Base-by-base conservation (phyloP, 192 early-diverging fungal species). In the Coemansia sp. region DNA sequence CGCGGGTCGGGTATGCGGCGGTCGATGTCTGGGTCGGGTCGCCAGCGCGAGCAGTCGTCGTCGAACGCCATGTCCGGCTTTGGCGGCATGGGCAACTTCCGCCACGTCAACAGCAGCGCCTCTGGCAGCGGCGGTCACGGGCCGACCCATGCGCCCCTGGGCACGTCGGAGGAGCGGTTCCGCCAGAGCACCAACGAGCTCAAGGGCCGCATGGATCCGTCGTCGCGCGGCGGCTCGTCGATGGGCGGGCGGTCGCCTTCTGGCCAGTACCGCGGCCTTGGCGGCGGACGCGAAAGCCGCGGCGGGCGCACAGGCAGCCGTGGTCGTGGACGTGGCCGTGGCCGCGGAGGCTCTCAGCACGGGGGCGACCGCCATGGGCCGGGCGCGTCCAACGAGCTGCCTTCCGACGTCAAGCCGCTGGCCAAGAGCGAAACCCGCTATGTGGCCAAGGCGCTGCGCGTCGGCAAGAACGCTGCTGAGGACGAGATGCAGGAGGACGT, bases 391-490 rank as follows among this genome's bases (percentile, higher is more conserved):
- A 24, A 39, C n/a, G 70, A 83, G 51, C 76, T 78, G 42, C 64
- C 82, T 20, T 84, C 86, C 20, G 85, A 85, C 58, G 74, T 93
- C 61, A 88, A 88, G 72, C 91, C 91, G 55, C 81, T 97, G 55
- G 87, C 89, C 64, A 86, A 87, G 76, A 80, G 84, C 36, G 90
- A 93, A 61, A 88, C 91, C 65, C 90, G 93, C 19, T 98, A 96
- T 88, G 77, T 77, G 22, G 79, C 69, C 49, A 73, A 67, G 64
- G 13, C 60, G 27, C 58, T 75, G 34, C 57, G 64, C 13, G 30
- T 18, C 18, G 76, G 60, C 35, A 77, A 81, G 42, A 78, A 82
- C 20, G 82, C 58, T 14, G 72, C 30, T 9, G 84, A 84, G 59
- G 67, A 75, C 39, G 84, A 80, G 3, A 85, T 79, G 67, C 24